These are phyloP conservation scores for Trichophyton equinum DNA, from an alignment of 2,329 filamentous ascomycete genomes.

Conservation along the genomic window DNA sequence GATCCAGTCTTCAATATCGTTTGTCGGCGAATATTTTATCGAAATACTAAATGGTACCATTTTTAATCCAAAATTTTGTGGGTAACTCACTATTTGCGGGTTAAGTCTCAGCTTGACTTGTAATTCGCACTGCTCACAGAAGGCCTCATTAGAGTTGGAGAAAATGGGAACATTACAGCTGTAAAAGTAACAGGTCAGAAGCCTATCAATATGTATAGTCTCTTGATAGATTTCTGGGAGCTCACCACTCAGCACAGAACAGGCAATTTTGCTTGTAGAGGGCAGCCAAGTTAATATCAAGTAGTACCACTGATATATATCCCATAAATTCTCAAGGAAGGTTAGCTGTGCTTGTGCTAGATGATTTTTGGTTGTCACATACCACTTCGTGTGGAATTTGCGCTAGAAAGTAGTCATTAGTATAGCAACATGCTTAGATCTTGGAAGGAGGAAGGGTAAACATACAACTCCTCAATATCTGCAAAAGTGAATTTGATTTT, in stretches of 20 bases:
- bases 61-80: not conserved
- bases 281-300: conserved; percentile 11
- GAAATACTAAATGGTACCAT: not conserved
- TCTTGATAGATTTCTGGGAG: not conserved
- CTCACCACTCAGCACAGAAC: conserved; percentile 13
- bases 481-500: conserved; percentile 13
- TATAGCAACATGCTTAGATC: not conserved
- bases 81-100: conserved; percentile 12
- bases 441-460: no score
- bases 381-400: not conserved
- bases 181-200: not conserved
- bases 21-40: not conserved
- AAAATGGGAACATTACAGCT: conserved; percentile 35
- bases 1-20: not conserved
- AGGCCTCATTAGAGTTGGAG: conserved; percentile 26
- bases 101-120: conserved; percentile 11
- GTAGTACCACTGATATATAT: conserved; percentile 11
- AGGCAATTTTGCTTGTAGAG: conserved; percentile 11
- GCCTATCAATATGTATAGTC: not conserved
- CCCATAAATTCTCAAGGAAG: conserved; percentile 10
- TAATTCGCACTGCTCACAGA: conserved; percentile 11
- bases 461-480: conserved; percentile 14
- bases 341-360: not conserved
- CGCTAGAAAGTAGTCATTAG: not conserved
- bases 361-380: not conserved